Conservation (phyloP, 2,329 filamentous ascomycete species). For the Trichoderma polysporum region DNA sequence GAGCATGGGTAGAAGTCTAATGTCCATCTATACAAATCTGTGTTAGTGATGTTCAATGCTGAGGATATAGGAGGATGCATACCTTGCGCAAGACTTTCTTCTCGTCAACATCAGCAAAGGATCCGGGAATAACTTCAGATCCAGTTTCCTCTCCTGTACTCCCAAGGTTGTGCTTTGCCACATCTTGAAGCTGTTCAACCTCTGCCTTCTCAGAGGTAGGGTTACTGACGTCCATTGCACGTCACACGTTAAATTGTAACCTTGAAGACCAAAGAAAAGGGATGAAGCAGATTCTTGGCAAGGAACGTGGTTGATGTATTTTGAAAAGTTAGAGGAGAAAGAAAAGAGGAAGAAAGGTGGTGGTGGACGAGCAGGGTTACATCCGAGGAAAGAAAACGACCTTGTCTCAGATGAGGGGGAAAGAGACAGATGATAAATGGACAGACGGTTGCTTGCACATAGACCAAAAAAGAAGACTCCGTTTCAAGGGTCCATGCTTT, state of each 20-base stretch:
- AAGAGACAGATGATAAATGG: not conserved
- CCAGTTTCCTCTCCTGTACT: not conserved
- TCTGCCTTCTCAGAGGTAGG: slow-evolving; percentile 16
- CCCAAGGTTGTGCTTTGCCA: not conserved
- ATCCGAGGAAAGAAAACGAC: not conserved
- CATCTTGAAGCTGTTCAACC: slow-evolving; percentile 16
- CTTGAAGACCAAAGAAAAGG: not conserved
- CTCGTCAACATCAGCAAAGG: slow-evolving; percentile 36
- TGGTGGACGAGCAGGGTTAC: slow-evolving; percentile 1
- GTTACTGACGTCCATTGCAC: not conserved
- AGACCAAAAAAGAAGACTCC: not conserved
- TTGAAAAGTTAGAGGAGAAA: not conserved
- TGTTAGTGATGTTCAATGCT: slow-evolving; percentile 14
- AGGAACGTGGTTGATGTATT: not conserved
- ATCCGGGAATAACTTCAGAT: not conserved
- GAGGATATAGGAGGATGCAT: not conserved
- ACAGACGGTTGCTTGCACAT: not conserved
- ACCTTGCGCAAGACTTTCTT: slow-evolving; percentile 59
- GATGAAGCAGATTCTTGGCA: not conserved
- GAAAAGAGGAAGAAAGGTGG: not conserved
- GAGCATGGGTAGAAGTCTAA: slow-evolving; percentile 60
- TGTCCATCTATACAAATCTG: slow-evolving; percentile 44
- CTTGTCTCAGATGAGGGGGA: slow-evolving; percentile 12
- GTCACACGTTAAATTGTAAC: not conserved
- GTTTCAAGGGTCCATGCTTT: not conserved